Evolutionary conservation across 169 alveolate species (phyloP).

Genomic region (Cryptosporidium ubiquitum): DNA sequence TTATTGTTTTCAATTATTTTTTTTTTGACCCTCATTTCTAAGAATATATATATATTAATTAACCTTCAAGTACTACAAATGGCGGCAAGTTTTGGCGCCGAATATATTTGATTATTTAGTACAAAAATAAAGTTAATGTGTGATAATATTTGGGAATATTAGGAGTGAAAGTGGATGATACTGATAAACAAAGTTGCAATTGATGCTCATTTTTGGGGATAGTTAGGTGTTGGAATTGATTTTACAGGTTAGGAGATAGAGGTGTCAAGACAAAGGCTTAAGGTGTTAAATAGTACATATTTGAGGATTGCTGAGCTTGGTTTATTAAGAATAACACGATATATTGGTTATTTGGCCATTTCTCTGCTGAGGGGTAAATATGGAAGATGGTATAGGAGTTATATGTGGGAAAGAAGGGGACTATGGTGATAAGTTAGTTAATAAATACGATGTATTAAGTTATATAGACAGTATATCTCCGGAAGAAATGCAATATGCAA

Average conservation of each 20-base stretch:
- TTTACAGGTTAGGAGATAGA: neutral
- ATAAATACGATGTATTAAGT: neutral
- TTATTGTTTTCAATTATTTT: neutral
- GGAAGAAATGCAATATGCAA: slow-evolving; percentile 1
- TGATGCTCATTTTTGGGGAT: neutral
- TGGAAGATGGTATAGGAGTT: neutral
- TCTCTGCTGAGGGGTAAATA: neutral
- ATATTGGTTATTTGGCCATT: neutral
- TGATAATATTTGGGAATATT: neutral
- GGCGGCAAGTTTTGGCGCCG: neutral
- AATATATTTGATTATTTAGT: neutral
- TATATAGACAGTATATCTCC: slow-evolving; percentile 30
- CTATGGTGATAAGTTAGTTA: neutral
- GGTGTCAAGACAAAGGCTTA: neutral
- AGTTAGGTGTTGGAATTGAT: neutral
- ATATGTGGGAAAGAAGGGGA: neutral
- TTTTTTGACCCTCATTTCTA: neutral
- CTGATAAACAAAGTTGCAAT: neutral
- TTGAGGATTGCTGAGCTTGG: too few species aligned
- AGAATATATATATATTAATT: neutral
- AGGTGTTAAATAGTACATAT: too few species aligned
- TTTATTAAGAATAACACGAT: neutral
- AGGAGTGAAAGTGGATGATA: neutral
- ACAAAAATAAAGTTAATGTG: neutral
- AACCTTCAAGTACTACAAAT: neutral